phyloP scores from a whole-genome alignment of 164 flowering plant genomes.

The Platanus orientalis region DNA sequence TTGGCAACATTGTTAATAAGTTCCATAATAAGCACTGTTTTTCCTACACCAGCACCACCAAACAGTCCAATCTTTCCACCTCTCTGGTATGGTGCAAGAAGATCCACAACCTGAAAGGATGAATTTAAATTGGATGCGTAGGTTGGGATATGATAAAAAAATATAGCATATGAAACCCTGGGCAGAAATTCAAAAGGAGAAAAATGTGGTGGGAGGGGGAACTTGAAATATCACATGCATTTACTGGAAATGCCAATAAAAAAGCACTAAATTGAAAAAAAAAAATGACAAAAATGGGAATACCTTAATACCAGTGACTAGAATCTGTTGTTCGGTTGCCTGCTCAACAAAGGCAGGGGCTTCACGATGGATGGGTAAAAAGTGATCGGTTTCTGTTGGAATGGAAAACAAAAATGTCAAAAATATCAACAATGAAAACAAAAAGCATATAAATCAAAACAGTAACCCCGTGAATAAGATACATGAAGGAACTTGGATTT shows the following conservation, averaged over 20 bases:
- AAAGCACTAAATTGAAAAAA: no score
- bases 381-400: constrained; percentile 77
- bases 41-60: constrained; percentile 41
- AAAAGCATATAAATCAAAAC: not conserved
- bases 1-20: constrained; percentile 90
- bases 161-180: not conserved
- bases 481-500: not conserved
- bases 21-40: constrained; percentile 78
- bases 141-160: not conserved
- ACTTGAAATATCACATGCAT: not conserved
- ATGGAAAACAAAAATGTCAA: not conserved
- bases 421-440: not conserved
- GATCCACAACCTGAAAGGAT: constrained; percentile 34
- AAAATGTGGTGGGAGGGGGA: not conserved
- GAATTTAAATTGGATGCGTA: not conserved
- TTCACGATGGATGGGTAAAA: constrained; percentile 87
- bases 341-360: constrained; percentile 96
- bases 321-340: constrained; percentile 90
- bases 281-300: no score
- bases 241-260: no score
- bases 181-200: not conserved
- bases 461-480: not conserved
- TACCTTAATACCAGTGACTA: constrained; percentile 96
- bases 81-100: constrained; percentile 32
- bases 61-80: constrained; percentile 45